Evolutionary conservation across 805 yeast species (phyloP).

Genomic region (Candida succiphila): DNA sequence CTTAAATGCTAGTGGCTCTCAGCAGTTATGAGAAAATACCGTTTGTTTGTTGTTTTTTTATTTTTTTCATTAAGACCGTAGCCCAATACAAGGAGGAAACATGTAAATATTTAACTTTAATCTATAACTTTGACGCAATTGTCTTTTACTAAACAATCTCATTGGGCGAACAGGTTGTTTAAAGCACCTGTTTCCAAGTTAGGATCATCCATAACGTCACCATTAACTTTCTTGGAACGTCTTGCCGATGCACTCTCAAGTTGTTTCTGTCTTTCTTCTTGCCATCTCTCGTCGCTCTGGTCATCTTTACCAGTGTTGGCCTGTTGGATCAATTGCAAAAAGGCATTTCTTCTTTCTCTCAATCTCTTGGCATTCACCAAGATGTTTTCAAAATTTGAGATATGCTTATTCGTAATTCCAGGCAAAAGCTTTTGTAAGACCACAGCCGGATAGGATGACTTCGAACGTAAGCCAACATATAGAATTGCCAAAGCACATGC

Average conservation of each 20-base stretch:
- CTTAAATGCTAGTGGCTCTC: neutral
- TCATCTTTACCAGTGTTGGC: slow-evolving; percentile 39
- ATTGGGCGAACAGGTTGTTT: slow-evolving; percentile 37
- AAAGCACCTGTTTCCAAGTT: slow-evolving; percentile 59
- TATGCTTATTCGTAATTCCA: slow-evolving; percentile 42
- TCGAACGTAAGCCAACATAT: slow-evolving; percentile 62
- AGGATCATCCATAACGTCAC: slow-evolving; percentile 65
- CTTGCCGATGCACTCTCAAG: slow-evolving; percentile 34
- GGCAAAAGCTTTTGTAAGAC: slow-evolving; percentile 45
- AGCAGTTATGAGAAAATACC: too few relatives aligned
- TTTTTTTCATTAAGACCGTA: too few relatives aligned
- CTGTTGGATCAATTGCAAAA: slow-evolving; percentile 58
- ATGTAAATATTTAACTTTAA: too few relatives aligned
- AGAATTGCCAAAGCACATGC: slow-evolving; percentile 79
- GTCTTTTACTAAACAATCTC: too few relatives aligned
- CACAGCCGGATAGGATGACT: slow-evolving; percentile 60
- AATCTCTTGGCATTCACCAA: slow-evolving; percentile 56
- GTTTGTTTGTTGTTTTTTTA: too few relatives aligned
- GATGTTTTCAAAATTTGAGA: slow-evolving; percentile 53
- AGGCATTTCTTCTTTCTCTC: slow-evolving; percentile 72
- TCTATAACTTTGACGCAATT: too few relatives aligned
- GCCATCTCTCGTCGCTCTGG: slow-evolving; percentile 16
- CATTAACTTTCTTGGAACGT: slow-evolving; percentile 32
- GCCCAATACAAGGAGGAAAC: too few relatives aligned
- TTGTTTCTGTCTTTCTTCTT: slow-evolving; percentile 40